Conservation (phyloP, 73 alveolate species). For the Paramecium pentaurelia region DNA sequence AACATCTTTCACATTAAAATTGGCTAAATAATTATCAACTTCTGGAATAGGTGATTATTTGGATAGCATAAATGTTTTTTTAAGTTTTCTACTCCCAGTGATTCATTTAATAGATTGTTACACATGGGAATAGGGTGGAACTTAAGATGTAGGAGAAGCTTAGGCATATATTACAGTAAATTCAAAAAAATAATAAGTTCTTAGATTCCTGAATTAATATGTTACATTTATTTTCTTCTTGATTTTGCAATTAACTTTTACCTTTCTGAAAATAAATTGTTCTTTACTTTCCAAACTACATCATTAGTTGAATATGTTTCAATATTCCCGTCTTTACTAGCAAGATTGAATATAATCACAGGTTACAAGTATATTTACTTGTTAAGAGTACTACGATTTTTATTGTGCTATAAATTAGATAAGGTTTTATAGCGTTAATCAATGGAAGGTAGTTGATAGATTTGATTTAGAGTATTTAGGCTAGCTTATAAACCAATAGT, state of each 20-base stretch:
- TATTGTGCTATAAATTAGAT: constrained; percentile 63
- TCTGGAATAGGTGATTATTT: neutral
- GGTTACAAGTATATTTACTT: constrained; percentile 48
- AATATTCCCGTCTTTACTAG: constrained; percentile 69
- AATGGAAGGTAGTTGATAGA: constrained; percentile 57
- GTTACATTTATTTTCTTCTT: constrained; percentile 11
- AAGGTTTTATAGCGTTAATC: constrained; percentile 64
- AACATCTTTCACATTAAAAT: neutral
- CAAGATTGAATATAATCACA: constrained; percentile 56
- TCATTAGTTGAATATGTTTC: constrained; percentile 63
- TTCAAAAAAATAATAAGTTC: neutral
- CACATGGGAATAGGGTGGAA: neutral
- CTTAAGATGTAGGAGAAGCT: neutral
- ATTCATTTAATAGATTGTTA: neutral
- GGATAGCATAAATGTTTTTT: neutral
- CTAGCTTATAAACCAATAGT: constrained; percentile 62
- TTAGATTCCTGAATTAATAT: constrained; percentile 4
- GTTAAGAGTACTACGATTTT: constrained; percentile 67
- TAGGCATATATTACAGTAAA: neutral
- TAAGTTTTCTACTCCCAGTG: neutral
- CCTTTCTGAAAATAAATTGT: constrained; percentile 66
- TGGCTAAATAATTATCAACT: neutral
- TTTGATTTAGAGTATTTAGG: constrained; percentile 64
- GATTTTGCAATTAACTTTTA: constrained; percentile 65
- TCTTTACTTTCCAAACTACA: constrained; percentile 49